Evolutionary conservation across 2,329 filamentous ascomycete genomes (phyloP), one percentile per base, ranked within the genome.

Genomic region (Fusarium ramigenum): DNA sequence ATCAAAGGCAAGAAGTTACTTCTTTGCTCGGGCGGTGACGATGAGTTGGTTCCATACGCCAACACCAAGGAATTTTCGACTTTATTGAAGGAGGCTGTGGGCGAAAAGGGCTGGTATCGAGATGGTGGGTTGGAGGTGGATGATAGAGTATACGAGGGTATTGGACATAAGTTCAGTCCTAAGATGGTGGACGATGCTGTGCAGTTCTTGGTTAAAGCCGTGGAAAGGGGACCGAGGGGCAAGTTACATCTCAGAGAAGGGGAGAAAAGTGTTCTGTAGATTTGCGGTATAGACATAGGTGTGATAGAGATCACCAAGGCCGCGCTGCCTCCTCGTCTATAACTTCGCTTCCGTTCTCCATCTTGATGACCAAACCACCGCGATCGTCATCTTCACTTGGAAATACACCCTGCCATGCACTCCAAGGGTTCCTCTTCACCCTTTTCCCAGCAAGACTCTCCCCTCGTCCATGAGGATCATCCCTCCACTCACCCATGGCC

Each of bases 41-140:
- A 96, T 78, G 91, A 90, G 76, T 82, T 96, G 7, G 93, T 96
- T 21, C 93, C 93, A 19, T 93, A 93, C 75, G 82, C 83, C 85
- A 61, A 87, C 87, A 7, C 84, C 87, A 78, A 67, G 12, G 86
- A 88, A 0, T 93, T 96, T 69, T 70, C 93, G 28, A 80, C 85
- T 0, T 88, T 91, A 70, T 82, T 96, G 63, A 89, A 90, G 78
- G 81, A 84, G 12, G 90, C 89, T 2, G 82, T 81, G 7, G 80
- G 77, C 2, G 70, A 72, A 34, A 63, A 57, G 5, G 80, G 81
- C 11, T 92, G 85, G 87, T 91, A 85, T 66, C 83, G 85, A 6
- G 88, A 91, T 23, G 85, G 88, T 1, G 84, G 87, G 2, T 82
- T 93, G 4, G 83, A 84, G 40, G 79, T 95, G 9, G 87, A 91